phyloP scores from a whole-genome alignment of 2,329 filamentous ascomycete genomes.

The Oidium heveae region DNA sequence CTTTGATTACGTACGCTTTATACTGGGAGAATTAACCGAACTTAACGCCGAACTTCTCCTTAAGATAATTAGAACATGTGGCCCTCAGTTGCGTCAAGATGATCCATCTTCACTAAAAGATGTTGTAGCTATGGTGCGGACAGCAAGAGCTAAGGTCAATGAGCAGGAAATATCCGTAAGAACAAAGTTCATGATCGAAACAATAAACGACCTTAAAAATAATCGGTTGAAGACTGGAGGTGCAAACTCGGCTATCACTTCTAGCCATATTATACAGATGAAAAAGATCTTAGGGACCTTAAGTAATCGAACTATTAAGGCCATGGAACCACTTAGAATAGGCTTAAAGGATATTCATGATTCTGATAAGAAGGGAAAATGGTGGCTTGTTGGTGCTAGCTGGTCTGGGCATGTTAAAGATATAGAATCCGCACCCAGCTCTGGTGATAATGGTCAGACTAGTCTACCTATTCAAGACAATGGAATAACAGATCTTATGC shows the following conservation, averaged over 20 bases:
- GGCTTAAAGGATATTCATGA: constrained; percentile 60
- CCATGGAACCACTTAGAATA: constrained; percentile 59
- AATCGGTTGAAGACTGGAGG: constrained; percentile 62
- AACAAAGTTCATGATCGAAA: constrained; percentile 94
- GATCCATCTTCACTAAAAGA: constrained; percentile 75
- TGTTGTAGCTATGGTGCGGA: constrained; percentile 57
- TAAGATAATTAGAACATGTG: constrained; percentile 58
- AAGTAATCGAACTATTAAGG: constrained; percentile 40
- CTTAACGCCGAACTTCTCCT: constrained; percentile 72
- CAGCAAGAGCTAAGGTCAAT: constrained; percentile 39
- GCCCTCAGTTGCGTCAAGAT: constrained; percentile 63
- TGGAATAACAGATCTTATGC: constrained; percentile 12
- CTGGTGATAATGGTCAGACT: background rate
- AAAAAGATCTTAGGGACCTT: constrained; percentile 66
- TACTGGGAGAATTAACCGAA: constrained; percentile 53
- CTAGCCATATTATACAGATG: constrained; percentile 69
- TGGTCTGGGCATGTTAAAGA: constrained; percentile 28
- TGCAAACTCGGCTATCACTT: constrained; percentile 43
- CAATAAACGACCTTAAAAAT: constrained; percentile 82
- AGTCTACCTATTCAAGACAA: constrained; percentile 14
- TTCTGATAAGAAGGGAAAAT: constrained; percentile 72
- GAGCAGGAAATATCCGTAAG: constrained; percentile 54
- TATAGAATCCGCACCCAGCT: constrained; percentile 8
- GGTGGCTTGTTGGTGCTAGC: constrained; percentile 97
- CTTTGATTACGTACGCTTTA: constrained; percentile 70